Evolutionary conservation across 345 rosid species (phyloP).

Genomic region (Melaleuca quinquenervia): DNA sequence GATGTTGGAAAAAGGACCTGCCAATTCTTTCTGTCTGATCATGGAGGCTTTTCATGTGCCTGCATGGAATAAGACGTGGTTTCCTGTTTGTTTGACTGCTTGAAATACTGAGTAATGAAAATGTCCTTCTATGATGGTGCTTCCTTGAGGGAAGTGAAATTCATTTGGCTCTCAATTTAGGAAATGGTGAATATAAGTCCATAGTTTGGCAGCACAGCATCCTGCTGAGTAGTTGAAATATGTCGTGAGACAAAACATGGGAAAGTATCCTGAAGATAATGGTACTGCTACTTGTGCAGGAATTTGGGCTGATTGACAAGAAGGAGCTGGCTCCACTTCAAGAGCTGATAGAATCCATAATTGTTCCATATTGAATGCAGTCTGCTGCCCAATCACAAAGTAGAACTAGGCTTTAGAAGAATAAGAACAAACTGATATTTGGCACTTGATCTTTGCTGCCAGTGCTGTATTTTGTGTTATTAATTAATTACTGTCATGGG

Average conservation of each 20-base stretch:
- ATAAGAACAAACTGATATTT: not conserved
- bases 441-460: not conserved
- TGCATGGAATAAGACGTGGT: not conserved
- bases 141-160: not conserved
- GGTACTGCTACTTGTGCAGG: slow-evolving; percentile 28
- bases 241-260: not conserved
- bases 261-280: not conserved
- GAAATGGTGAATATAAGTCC: not conserved
- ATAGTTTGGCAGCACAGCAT: not conserved
- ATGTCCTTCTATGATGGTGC: not conserved
- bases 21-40: not conserved
- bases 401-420: not conserved
- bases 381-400: not conserved
- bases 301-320: slow-evolving; percentile 91
- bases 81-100: not conserved
- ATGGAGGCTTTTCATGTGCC: not conserved
- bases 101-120: not conserved
- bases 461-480: not conserved
- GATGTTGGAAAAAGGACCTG: not conserved
- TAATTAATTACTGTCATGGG: not conserved
- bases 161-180: not conserved
- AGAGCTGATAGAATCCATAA: slow-evolving; percentile 86
- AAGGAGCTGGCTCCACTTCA: slow-evolving; percentile 97
- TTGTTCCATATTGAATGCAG: slow-evolving; percentile 52
- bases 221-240: not conserved